These are phyloP conservation scores for Fusarium algeriense DNA, from an alignment of 2,329 filamentous ascomycete species.

Conservation along the genomic window DNA sequence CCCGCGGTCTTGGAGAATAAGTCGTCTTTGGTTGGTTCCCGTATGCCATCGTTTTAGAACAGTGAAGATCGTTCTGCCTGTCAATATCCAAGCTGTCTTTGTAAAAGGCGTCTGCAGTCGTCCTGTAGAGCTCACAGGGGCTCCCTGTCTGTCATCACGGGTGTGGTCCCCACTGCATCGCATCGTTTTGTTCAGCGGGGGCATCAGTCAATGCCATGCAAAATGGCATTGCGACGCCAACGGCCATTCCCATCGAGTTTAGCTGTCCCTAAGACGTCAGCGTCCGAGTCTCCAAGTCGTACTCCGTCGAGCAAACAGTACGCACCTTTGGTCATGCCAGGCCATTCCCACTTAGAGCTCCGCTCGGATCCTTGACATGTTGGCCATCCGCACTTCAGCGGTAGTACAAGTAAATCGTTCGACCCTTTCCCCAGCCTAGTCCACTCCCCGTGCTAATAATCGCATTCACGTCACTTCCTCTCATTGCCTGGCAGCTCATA, in stretches of 20 bases:
- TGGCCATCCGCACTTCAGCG: constrained; percentile 41
- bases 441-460: constrained; percentile 41
- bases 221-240: constrained; percentile 48
- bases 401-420: constrained; percentile 49
- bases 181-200: constrained; percentile 42
- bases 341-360: constrained; percentile 45
- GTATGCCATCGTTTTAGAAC: constrained; percentile 1
- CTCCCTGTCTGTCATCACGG: constrained; percentile 47
- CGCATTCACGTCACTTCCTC: constrained; percentile 44
- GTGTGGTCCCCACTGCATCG: constrained; percentile 41
- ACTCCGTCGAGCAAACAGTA: constrained; percentile 42
- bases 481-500: constrained; percentile 40
- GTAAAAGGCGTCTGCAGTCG: constrained; percentile 29
- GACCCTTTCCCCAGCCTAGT: constrained; percentile 43
- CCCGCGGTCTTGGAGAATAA: background rate
- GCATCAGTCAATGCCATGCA: constrained; percentile 48
- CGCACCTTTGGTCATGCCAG: constrained; percentile 49
- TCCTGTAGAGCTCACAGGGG: constrained; percentile 44
- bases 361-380: constrained; percentile 48
- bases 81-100: constrained; percentile 18
- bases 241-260: constrained; percentile 48
- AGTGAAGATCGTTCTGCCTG: constrained; percentile 24
- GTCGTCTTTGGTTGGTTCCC: background rate
- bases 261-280: constrained; percentile 47
- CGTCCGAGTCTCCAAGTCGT: constrained; percentile 35